Base-by-base conservation (phyloP, 2,329 filamentous ascomycete genomes). In the Neoarthrinium moseri region DNA sequence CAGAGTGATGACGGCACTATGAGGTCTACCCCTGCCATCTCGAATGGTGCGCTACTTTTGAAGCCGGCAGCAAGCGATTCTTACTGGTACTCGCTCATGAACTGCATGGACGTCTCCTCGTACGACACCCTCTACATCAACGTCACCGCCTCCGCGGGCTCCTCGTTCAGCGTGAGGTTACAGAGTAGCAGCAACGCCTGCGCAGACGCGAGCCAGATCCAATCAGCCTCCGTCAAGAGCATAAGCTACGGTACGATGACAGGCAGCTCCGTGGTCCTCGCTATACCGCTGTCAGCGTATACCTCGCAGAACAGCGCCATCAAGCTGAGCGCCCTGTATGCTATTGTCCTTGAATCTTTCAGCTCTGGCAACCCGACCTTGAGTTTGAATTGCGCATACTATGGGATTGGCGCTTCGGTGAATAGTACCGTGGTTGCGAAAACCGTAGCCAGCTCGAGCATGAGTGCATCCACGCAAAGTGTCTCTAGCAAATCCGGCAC, bases 91-190 rank as follows among this genome's bases (percentile, higher is more conserved):
- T 34, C 32, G 3, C 32, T 34, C 32, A 34, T 34, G 32, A 34
- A 34, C n/a, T 34, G 32, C 32, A 34, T 34, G 32, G 32, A 34
- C n/a, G n/a, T 34, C 32, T 34, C 32, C 32, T 34, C 32, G 32
- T 34, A 34, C 32, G 32, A 34, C 32, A 34, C 32, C 32, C 32
- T 34, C 32, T 34, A 34, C 32, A 34, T 34, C 4, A 34, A 34
- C 32, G 8, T 34, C 32, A 34, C 32, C 32, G 32, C 32, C 32
- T n/a, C 32, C 32, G 32, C 32, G 13, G 32, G 32, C n/a, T 12
- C 32, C 32, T 34, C 32, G n/a, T 34, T 34, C 32, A 34, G 18
- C 10, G 32, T 34, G 3, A 34, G n/a, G 32, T 15, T 34, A 4
- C 32, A 34, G 3, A 34, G 8, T 34, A 34, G 32, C 32, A 34